Percentiles rank a stretch among this genome's conserved stretches.
These are phyloP conservation scores for Balansia obtecta DNA, from an alignment of 2,329 filamentous ascomycete genomes.

Conservation along the genomic window DNA sequence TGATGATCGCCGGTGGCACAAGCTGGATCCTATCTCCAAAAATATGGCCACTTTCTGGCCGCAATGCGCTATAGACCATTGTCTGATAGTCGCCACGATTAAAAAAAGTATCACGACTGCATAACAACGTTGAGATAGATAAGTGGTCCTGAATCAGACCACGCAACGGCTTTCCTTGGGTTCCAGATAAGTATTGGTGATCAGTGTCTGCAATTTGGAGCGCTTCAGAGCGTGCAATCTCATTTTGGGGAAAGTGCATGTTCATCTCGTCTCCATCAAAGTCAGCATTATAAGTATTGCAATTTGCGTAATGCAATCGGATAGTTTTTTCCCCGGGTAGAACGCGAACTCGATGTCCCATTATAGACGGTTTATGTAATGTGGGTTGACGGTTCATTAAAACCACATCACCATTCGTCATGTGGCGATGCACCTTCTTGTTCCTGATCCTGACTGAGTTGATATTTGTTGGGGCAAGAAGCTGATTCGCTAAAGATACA, in stretches of 20 bases:
- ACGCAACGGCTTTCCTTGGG: slow-evolving; percentile 82
- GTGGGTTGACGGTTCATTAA: slow-evolving; percentile 98
- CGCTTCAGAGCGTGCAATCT: slow-evolving; percentile 84
- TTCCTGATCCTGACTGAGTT: slow-evolving; percentile 65
- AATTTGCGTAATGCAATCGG: slow-evolving; percentile 99
- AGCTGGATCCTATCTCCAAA: slow-evolving; percentile 71
- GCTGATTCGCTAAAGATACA: slow-evolving; percentile 79
- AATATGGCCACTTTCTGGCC: slow-evolving; percentile 84
- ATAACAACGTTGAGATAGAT: slow-evolving; percentile 83
- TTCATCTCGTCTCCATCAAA: slow-evolving; percentile 99
- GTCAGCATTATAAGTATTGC: slow-evolving; percentile 98
- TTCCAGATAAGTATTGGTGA: slow-evolving; percentile 91
- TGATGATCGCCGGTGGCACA: slow-evolving; percentile 68
- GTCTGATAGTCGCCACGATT: slow-evolving; percentile 81
- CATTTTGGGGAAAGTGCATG: slow-evolving; percentile 98
- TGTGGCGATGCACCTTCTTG: slow-evolving; percentile 93
- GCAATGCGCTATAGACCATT: slow-evolving; percentile 78
- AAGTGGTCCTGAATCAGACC: slow-evolving; percentile 98
- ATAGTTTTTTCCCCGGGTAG: slow-evolving; percentile 92
- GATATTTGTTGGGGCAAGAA: slow-evolving; percentile 65
- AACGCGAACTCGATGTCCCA: slow-evolving; percentile 90
- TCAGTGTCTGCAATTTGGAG: slow-evolving; percentile 91
- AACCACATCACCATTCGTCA: slow-evolving; percentile 93
- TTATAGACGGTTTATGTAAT: slow-evolving; percentile 96
- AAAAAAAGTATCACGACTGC: slow-evolving; percentile 85